Percentiles rank a stretch among this genome's conserved stretches.
These are phyloP conservation scores for Cryptococcus maquisensis DNA, from an alignment of 1,284 basidiomycete species.

Conservation along the genomic window DNA sequence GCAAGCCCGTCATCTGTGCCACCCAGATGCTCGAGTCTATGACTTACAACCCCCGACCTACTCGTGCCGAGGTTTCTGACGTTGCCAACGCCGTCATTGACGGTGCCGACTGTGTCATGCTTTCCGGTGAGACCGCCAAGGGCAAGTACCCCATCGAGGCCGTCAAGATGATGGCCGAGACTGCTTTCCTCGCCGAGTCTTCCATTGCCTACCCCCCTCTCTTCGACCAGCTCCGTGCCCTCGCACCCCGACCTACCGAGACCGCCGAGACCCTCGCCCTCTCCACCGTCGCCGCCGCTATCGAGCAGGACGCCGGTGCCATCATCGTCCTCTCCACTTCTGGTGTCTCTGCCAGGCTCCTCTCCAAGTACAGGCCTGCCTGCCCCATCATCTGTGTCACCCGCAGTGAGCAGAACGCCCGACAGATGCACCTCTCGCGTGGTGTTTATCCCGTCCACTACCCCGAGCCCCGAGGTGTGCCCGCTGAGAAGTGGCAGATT, in stretches of 20 bases:
- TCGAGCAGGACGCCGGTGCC: constrained; percentile 87
- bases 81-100: constrained; percentile 97
- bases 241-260: constrained; percentile 78
- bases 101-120: constrained; percentile 96
- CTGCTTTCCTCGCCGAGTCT: constrained; percentile 86
- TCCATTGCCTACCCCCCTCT: constrained; percentile 89
- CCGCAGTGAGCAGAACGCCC: constrained; percentile 89
- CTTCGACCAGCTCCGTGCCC: constrained; percentile 77
- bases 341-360: constrained; percentile 90
- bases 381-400: constrained; percentile 97
- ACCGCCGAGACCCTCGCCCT: constrained; percentile 91
- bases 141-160: constrained; percentile 90
- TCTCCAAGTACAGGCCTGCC: constrained; percentile 93
- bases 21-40: constrained; percentile 99
- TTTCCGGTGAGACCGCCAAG: constrained; percentile 97
- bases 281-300: constrained; percentile 88
- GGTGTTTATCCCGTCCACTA: constrained; percentile 97
- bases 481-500: constrained; percentile 89
- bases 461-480: constrained; percentile 82
- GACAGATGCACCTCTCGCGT: constrained; percentile 94
- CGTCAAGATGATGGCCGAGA: constrained; percentile 99
- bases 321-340: constrained; percentile 96
- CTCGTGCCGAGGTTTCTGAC: constrained; percentile 94
- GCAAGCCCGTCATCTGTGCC: constrained; percentile 97
- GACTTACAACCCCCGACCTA: constrained; percentile 95